Evolutionary conservation across 805 yeast genomes (phyloP).

Genomic region (Wickerhamiella siamensis): DNA sequence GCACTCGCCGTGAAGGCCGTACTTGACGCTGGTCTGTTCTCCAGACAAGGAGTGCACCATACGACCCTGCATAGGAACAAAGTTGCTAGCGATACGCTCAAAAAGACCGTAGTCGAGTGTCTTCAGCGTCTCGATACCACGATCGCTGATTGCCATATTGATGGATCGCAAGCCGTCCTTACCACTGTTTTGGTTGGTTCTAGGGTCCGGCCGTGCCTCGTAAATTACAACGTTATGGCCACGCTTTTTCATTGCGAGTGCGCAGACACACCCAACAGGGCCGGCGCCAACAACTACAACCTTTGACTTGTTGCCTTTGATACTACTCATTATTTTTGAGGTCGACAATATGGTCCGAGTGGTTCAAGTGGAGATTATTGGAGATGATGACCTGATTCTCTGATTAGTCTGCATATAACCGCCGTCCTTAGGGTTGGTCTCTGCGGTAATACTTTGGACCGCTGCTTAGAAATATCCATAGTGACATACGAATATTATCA

Average conservation of each 20-base stretch:
- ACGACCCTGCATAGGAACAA: slow-evolving; percentile 78
- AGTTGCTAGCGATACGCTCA: slow-evolving; percentile 37
- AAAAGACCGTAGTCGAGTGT: slow-evolving; percentile 49
- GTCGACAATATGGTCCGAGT: too few species aligned
- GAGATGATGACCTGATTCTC: too few species aligned
- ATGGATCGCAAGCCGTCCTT: slow-evolving; percentile 35
- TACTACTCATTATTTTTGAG: background rate
- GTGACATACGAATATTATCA: too few species aligned
- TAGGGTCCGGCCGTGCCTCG: slow-evolving; percentile 60
- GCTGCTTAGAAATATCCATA: too few species aligned
- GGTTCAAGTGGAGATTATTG: too few species aligned
- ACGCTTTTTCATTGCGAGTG: slow-evolving; percentile 58
- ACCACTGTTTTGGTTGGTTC: slow-evolving; percentile 18
- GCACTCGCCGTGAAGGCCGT: slow-evolving; percentile 69
- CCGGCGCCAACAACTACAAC: slow-evolving; percentile 67
- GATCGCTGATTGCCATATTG: slow-evolving; percentile 72
- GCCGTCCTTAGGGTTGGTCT: too few species aligned
- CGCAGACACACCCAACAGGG: slow-evolving; percentile 72
- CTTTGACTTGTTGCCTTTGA: background rate
- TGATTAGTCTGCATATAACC: too few species aligned
- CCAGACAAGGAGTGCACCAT: slow-evolving; percentile 72
- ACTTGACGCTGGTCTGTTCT: slow-evolving; percentile 47
- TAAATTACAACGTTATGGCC: slow-evolving; percentile 62
- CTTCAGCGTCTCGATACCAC: slow-evolving; percentile 62
- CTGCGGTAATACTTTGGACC: too few species aligned